A percentile compares a stretch with the other conserved stretches of the same genome.
Evolutionary conservation across 2,329 filamentous ascomycete species (phyloP).

Genomic region (Scedosporium dehoogii): DNA sequence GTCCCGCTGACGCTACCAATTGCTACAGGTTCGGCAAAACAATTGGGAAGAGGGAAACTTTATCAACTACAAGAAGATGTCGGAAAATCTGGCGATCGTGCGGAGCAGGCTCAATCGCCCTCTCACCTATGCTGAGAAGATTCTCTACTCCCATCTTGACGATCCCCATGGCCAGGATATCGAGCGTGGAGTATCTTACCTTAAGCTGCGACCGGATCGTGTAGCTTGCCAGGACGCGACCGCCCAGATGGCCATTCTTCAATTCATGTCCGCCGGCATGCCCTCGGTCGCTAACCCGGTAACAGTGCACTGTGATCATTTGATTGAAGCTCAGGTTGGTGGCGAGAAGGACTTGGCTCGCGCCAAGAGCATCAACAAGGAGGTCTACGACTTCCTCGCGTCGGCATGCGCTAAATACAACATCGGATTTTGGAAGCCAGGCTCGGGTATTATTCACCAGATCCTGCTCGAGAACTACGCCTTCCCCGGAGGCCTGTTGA

Average conservation of each 20-base stretch:
- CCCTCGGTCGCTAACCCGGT: constrained; percentile 86
- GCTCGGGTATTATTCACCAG: constrained; percentile 99
- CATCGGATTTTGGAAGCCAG: constrained; percentile 99
- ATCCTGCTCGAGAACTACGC: constrained; percentile 98
- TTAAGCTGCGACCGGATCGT: constrained; percentile 93
- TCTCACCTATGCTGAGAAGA: constrained; percentile 94
- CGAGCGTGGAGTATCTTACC: constrained; percentile 88
- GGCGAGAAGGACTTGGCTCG: constrained; percentile 88
- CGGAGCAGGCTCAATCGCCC: constrained; percentile 83
- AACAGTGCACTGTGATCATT: constrained; percentile 97
- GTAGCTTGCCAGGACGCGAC: constrained; percentile 99
- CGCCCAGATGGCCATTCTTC: constrained; percentile 97
- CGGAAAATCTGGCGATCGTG: constrained; percentile 89
- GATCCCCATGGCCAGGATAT: constrained; percentile 95
- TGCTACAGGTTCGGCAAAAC: constrained; percentile 70
- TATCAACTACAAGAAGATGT: constrained; percentile 99
- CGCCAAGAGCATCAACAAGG: constrained; percentile 92
- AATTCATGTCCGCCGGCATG: constrained; percentile 99
- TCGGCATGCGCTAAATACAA: constrained; percentile 97
- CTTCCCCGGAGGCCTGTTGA: constrained; percentile 95
- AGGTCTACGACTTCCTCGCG: constrained; percentile 96
- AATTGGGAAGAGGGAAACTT: constrained; percentile 93
- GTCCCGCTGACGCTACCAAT: neutral
- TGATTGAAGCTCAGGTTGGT: constrained; percentile 95
- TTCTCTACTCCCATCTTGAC: constrained; percentile 97